Conservation (phyloP, 225 moss, liverwort and hornwort genomes). For the Antitrichia curtipendula region DNA sequence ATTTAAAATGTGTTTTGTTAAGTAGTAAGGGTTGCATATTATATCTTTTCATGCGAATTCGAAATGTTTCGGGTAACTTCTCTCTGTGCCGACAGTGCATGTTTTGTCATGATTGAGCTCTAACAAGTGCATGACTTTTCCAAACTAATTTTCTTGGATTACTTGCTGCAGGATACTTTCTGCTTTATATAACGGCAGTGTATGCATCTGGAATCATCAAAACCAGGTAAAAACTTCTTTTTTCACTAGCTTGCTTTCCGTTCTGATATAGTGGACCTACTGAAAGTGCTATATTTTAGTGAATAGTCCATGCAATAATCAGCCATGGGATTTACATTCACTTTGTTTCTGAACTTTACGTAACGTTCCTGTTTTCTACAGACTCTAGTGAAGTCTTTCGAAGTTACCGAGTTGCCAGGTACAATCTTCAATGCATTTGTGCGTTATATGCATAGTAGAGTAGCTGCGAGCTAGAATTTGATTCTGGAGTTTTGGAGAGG, state of each 20-base stretch:
- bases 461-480: neutral
- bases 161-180: constrained; percentile 62
- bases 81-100: neutral
- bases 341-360: neutral
- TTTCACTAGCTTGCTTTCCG: neutral
- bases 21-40: neutral
- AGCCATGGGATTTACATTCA: neutral
- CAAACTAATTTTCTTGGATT: neutral
- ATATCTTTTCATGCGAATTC: neutral
- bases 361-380: constrained; percentile 10
- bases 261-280: neutral
- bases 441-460: neutral
- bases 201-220: constrained; percentile 94
- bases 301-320: neutral
- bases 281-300: neutral
- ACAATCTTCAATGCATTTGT: neutral
- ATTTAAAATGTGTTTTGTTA: neutral
- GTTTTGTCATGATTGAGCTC: neutral
- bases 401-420: constrained; percentile 87
- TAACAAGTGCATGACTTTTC: neutral
- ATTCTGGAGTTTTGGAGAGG: neutral
- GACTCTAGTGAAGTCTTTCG: constrained; percentile 80
- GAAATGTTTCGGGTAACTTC: neutral
- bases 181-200: constrained; percentile 80
- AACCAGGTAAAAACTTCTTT: constrained; percentile 37